Evolutionary conservation across 495 filamentous ascomycete species (phyloP).

Genomic region (Amniculicola lignicola): DNA sequence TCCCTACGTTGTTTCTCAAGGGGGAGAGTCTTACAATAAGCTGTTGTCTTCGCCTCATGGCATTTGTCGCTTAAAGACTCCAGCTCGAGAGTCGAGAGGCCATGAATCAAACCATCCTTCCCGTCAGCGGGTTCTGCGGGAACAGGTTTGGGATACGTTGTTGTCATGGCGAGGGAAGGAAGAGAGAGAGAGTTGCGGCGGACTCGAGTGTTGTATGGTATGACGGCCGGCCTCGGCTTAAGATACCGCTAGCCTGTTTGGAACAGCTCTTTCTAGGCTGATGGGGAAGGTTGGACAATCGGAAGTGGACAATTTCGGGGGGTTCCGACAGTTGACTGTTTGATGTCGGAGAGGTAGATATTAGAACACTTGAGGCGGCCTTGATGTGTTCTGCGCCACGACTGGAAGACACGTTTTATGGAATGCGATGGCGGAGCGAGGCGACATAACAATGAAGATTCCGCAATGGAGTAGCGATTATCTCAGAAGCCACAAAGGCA

Average conservation of each 20-base stretch:
- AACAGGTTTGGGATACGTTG: neutral
- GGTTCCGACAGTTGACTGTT: no score
- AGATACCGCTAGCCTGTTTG: neutral
- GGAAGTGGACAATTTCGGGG: no score
- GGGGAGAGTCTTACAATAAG: constrained; percentile 61
- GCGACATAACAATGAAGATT: no score
- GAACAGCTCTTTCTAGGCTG: neutral
- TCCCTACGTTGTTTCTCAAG: neutral
- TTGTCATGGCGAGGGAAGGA: constrained; percentile 25
- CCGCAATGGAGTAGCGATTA: no score
- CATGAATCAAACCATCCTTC: constrained; percentile 39
- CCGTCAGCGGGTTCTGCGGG: constrained; percentile 1
- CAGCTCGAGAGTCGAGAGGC: constrained; percentile 59
- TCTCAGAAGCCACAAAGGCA: no score
- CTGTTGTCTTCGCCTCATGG: constrained; percentile 63
- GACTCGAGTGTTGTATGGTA: neutral
- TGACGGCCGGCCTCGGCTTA: constrained; percentile 15
- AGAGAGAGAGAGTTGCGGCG: neutral
- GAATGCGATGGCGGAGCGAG: no score
- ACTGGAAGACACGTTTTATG: no score
- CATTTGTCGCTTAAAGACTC: constrained; percentile 56
- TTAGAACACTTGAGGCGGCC: no score
- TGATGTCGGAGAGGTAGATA: no score
- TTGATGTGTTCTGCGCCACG: no score
- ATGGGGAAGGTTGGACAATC: no score